Evolutionary conservation across 202 grass and related monocot species (phyloP), one percentile per base, ranked within the genome.

Genomic region (Musa balbisiana): DNA sequence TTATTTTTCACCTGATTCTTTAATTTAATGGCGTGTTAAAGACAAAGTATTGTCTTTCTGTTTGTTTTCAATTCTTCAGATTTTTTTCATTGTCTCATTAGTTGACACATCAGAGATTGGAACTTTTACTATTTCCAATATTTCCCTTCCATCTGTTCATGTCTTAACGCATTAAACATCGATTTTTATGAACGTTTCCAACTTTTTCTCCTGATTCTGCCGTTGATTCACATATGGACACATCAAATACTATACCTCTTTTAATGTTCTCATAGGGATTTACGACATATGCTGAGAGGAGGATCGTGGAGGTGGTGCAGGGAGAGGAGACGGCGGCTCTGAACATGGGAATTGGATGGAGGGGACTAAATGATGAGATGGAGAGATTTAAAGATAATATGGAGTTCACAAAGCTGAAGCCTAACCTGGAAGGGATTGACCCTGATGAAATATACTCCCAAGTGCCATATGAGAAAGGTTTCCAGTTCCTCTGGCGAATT

Each of bases 401-500:
- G 94, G 94, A 98, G 53, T 98, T 93, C 51, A 98, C 94, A 24
- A 98, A 98, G 62, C 82, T 98, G 77, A 98, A 98, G 56, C 90
- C 94, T 0, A 93, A 89, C 10, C 89, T 98, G 63, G 88, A 80
- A 80, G 94, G 91, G 26, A 81, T 98, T 66, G 88, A 94, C 60
- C 94, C 94, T 43, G 94, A 98, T 67, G 91, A 89, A 64, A 86
- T 97, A 27, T 83, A 97, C 73, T 97, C 93, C 15, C 62, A 88
- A 85, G 89, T 97, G 55, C 94, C 94, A 8, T 97, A 97, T 33
- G 94, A 97, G 84, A 97, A 97, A 87, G 94, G 94, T 0, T 93
- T 91, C 83, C 94, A 97, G 69, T 97, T 97, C 56, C 84, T 97
- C 53, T 97, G 90, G 94, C 84, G 90, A 49, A 97, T 97, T 1